Evolutionary conservation across 768 basidiomycete genomes (phyloP).

Genomic region (Krasilnikovozyma curviuscula): DNA sequence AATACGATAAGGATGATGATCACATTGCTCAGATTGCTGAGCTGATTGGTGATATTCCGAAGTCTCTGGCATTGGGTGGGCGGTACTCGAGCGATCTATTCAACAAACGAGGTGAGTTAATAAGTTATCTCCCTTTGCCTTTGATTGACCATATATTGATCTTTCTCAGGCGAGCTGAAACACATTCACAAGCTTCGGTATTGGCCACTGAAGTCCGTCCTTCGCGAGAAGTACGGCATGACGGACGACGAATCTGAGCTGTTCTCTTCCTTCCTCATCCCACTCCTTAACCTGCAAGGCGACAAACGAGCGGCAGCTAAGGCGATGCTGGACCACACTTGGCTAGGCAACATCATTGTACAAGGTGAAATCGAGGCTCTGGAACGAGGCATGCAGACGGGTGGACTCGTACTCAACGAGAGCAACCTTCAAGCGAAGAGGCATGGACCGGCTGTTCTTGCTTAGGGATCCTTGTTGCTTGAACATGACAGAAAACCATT

Average conservation of each 20-base stretch:
- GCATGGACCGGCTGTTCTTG: constrained; percentile 12
- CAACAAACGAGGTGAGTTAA: constrained; percentile 63
- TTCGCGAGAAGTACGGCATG: constrained; percentile 91
- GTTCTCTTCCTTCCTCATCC: constrained; percentile 59
- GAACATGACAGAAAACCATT: no score
- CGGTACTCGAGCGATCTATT: constrained; percentile 92
- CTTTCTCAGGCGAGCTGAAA: constrained; percentile 51
- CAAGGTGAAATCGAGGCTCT: constrained; percentile 80
- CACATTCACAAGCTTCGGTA: constrained; percentile 85
- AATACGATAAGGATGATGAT: constrained; percentile 93
- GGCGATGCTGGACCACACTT: constrained; percentile 69
- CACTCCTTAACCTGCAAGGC: constrained; percentile 77
- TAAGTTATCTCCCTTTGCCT: background rate
- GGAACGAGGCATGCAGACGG: constrained; percentile 1
- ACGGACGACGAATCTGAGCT: constrained; percentile 59
- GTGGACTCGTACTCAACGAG: constrained; percentile 11
- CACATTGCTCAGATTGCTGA: constrained; percentile 98
- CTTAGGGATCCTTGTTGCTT: no score
- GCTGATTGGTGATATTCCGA: constrained; percentile 75
- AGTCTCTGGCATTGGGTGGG: constrained; percentile 61
- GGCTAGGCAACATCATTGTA: constrained; percentile 58
- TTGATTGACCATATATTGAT: background rate
- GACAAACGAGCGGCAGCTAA: constrained; percentile 71
- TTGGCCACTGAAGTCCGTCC: constrained; percentile 67
- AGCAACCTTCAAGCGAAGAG: constrained; percentile 12